A percentile compares a stretch with the other conserved stretches of the same genome.
Conservation (phyloP, 164 flowering plant genomes). For the Nymphaea colorata region DNA sequence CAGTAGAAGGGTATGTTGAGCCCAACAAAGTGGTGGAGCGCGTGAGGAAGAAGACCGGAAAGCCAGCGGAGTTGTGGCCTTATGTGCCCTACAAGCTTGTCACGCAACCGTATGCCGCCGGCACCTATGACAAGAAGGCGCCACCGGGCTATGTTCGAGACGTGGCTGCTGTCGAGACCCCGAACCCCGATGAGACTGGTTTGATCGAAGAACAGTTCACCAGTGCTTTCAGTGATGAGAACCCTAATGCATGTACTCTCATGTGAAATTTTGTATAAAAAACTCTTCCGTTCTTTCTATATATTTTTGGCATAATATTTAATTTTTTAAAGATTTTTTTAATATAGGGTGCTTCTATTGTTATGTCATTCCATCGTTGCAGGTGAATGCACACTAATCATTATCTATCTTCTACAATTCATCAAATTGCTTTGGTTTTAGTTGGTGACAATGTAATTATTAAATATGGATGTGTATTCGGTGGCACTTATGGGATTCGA, state of each 20-base stretch:
- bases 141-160: constrained; percentile 79
- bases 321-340: too few species aligned
- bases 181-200: constrained; percentile 58
- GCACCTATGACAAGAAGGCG: constrained; percentile 85
- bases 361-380: too few species aligned
- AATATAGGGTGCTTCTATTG: too few species aligned
- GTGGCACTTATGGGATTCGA: too few species aligned
- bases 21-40: constrained; percentile 62
- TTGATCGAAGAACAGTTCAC: constrained; percentile 75
- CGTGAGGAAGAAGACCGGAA: constrained; percentile 60
- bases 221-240: constrained; percentile 87
- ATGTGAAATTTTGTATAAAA: not conserved
- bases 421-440: too few species aligned
- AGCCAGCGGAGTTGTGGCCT: constrained; percentile 91
- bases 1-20: constrained; percentile 78
- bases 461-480: too few species aligned
- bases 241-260: constrained; percentile 31
- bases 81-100: constrained; percentile 83
- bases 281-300: not conserved
- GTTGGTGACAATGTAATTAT: too few species aligned
- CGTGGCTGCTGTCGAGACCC: constrained; percentile 24
- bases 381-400: too few species aligned
- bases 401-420: too few species aligned
- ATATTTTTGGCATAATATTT: too few species aligned
- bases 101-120: constrained; percentile 75